phyloP scores from a whole-genome alignment of 768 basidiomycete species.

The Astraeus odoratus region DNA sequence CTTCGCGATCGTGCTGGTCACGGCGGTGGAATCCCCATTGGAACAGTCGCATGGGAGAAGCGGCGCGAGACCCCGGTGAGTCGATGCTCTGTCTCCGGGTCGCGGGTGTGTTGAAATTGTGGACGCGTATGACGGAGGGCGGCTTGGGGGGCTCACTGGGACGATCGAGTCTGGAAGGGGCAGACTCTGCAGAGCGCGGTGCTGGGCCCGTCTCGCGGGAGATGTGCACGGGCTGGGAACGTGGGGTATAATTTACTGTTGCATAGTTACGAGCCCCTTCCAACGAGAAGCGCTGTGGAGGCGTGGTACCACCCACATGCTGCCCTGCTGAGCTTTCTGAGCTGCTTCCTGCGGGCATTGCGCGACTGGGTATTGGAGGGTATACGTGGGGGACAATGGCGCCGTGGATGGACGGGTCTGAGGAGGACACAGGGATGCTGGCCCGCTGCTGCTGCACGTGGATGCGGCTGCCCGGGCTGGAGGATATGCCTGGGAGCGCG shows the following conservation, averaged over 20 bases:
- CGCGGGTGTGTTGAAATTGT: slow-evolving; percentile 4
- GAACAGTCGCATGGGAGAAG: slow-evolving; percentile 56
- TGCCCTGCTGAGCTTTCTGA: slow-evolving; percentile 32
- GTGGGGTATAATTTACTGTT: slow-evolving; percentile 26
- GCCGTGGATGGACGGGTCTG: slow-evolving; percentile 35
- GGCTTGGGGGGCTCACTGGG: slow-evolving; percentile 7
- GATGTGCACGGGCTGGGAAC: slow-evolving; percentile 2
- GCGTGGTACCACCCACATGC: slow-evolving; percentile 36
- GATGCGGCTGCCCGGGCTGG: slow-evolving; percentile 27
- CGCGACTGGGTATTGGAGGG: too few species aligned
- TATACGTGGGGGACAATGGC: too few species aligned
- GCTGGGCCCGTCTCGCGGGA: not conserved
- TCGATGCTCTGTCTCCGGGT: slow-evolving; percentile 19
- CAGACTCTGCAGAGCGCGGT: slow-evolving; percentile 11
- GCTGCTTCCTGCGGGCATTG: too few species aligned
- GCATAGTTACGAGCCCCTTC: slow-evolving; percentile 36
- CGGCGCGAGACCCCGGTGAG: slow-evolving; percentile 33
- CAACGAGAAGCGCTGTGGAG: slow-evolving; percentile 47
- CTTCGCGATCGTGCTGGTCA: slow-evolving; percentile 36
- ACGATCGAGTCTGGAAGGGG: slow-evolving; percentile 3
- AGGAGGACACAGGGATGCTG: slow-evolving; percentile 35
- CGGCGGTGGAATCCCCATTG: slow-evolving; percentile 46
- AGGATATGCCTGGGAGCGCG: slow-evolving; percentile 29
- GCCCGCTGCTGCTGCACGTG: slow-evolving; percentile 26
- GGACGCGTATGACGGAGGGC: slow-evolving; percentile 7